Conservation (phyloP, 2,329 filamentous ascomycete species). For the Colletotrichum lindemuthianum region DNA sequence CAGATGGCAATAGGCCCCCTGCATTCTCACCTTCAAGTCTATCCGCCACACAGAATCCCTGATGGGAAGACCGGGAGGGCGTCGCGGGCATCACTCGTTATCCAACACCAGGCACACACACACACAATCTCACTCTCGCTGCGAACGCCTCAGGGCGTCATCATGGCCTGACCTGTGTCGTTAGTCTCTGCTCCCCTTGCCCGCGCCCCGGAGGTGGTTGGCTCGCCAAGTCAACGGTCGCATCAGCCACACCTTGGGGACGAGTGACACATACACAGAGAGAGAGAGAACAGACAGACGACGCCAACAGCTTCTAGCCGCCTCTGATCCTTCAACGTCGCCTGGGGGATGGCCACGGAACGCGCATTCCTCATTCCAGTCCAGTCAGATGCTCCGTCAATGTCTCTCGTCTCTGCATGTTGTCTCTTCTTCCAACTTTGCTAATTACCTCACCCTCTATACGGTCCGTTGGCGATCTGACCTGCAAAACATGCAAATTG, state of each 20-base stretch:
- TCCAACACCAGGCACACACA: not conserved
- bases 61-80: too few species aligned
- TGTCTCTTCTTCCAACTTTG: slow-evolving; percentile 23
- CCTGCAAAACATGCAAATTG: not conserved
- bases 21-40: not conserved
- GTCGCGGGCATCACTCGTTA: slow-evolving; percentile 8
- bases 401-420: slow-evolving; percentile 10
- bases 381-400: not conserved
- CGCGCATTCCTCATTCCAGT: slow-evolving; percentile 30
- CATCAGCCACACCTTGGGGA: slow-evolving; percentile 19
- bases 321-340: slow-evolving; percentile 12
- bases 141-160: slow-evolving; percentile 30
- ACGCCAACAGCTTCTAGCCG: slow-evolving; percentile 11
- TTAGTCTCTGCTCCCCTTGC: slow-evolving; percentile 13
- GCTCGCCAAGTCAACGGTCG: not conserved
- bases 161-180: slow-evolving; percentile 31
- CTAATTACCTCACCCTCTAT: not conserved
- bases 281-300: slow-evolving; percentile 4
- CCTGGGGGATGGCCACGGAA: slow-evolving; percentile 10
- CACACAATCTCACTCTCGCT: slow-evolving; percentile 8
- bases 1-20: not conserved
- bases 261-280: slow-evolving; percentile 9
- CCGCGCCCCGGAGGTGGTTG: not conserved
- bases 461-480: too few species aligned
- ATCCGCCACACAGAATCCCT: too few species aligned